Conservation (phyloP, 2,329 filamentous ascomycete genomes). For the Hymenoscyphus fructigenus region DNA sequence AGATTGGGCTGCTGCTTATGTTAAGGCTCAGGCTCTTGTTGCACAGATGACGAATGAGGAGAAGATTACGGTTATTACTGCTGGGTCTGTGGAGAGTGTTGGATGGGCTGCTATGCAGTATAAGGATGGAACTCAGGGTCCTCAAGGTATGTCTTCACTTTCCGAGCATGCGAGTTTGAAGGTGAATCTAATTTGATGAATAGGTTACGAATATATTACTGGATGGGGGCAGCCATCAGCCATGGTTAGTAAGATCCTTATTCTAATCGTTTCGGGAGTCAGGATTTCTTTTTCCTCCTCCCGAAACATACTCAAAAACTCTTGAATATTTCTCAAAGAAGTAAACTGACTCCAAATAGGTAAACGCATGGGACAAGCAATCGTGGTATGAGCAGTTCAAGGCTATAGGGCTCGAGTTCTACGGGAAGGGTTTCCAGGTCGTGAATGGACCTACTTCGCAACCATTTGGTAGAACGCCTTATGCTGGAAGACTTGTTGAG, state of each 20-base stretch:
- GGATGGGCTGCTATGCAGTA: slow-evolving; percentile 23
- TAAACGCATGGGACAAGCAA: slow-evolving; percentile 22
- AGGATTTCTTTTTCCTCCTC: too few relatives aligned
- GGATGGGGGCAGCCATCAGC: slow-evolving; percentile 19
- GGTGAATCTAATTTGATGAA: neutral
- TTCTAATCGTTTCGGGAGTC: too few relatives aligned
- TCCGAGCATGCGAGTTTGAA: neutral
- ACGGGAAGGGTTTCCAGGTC: slow-evolving; percentile 21
- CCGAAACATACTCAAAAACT: too few relatives aligned
- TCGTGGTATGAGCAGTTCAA: slow-evolving; percentile 20
- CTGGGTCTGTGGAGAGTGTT: slow-evolving; percentile 22
- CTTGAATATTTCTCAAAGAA: too few relatives aligned
- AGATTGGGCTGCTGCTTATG: slow-evolving; percentile 39
- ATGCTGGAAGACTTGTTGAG: slow-evolving; percentile 22
- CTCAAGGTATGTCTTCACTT: slow-evolving; percentile 13
- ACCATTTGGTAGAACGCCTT: slow-evolving; percentile 24
- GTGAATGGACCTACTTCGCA: slow-evolving; percentile 18
- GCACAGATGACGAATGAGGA: slow-evolving; percentile 43
- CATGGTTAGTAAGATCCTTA: too few relatives aligned
- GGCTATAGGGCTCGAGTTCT: slow-evolving; percentile 20
- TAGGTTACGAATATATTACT: slow-evolving; percentile 22
- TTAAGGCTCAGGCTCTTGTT: slow-evolving; percentile 41
- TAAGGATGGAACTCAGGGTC: slow-evolving; percentile 18
- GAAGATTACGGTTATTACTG: slow-evolving; percentile 42
- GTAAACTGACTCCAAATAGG: too few relatives aligned